Evolutionary conservation across 108 stramenopile species (phyloP).

Genomic region (Cylindrotheca fusiformis): DNA sequence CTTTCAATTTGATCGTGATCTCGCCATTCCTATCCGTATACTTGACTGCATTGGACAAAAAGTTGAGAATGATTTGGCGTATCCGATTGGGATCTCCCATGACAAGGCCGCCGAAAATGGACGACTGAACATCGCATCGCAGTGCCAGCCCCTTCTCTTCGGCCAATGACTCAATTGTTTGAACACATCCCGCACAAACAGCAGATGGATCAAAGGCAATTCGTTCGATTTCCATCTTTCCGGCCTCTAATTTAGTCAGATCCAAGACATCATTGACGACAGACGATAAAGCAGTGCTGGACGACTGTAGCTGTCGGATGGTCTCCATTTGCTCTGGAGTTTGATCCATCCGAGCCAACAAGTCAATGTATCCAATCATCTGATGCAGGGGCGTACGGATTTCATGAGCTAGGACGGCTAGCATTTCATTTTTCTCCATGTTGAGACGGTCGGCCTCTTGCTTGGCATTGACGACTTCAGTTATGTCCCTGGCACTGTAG

Average conservation of each 20-base stretch:
- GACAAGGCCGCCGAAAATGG: slow-evolving; percentile 20
- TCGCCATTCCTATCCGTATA: slow-evolving; percentile 40
- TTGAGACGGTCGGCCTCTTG: slow-evolving; percentile 1
- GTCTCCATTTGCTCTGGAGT: slow-evolving; percentile 33
- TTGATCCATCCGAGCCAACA: slow-evolving; percentile 33
- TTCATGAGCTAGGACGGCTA: slow-evolving; percentile 56
- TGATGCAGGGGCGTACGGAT: slow-evolving; percentile 69
- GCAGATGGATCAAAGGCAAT: slow-evolving; percentile 38
- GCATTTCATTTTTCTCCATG: slow-evolving; percentile 23
- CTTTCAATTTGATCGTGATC: slow-evolving; percentile 15
- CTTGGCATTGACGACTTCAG: slow-evolving; percentile 15
- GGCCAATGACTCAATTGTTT: slow-evolving; percentile 20
- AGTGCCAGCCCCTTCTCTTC: slow-evolving; percentile 33
- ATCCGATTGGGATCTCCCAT: slow-evolving; percentile 56
- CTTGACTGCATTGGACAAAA: slow-evolving; percentile 60
- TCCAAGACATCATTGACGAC: slow-evolving; percentile 52
- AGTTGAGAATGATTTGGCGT: slow-evolving; percentile 55
- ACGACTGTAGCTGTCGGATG: slow-evolving; percentile 28
- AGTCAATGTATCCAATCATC: slow-evolving; percentile 61
- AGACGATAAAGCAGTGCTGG: slow-evolving; percentile 35
- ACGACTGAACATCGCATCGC: slow-evolving; percentile 1
- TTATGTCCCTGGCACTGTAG: slow-evolving; percentile 24
- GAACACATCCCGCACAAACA: slow-evolving; percentile 37
- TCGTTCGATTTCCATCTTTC: slow-evolving; percentile 47
- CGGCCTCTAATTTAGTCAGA: slow-evolving; percentile 50